Evolutionary conservation across 208 protist species (phyloP).

Genomic region (Leptomonas pyrrhocoris): DNA sequence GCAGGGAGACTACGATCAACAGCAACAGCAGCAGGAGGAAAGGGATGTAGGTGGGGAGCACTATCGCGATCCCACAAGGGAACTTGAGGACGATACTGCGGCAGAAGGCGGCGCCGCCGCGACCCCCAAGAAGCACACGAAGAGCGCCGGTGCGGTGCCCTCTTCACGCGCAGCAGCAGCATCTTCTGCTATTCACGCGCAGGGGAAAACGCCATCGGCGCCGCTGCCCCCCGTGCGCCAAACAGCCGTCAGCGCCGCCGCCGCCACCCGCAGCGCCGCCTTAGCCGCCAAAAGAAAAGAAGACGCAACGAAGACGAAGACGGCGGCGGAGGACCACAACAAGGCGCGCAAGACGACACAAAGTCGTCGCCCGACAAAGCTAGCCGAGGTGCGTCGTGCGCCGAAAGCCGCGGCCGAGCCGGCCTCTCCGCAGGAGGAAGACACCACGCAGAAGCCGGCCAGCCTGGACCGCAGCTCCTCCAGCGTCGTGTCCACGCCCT

Average conservation of each 20-base stretch:
- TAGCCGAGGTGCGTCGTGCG: background rate
- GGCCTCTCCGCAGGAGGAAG: slow-evolving; percentile 28
- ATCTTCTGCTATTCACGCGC: background rate
- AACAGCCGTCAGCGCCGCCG: slow-evolving; percentile 11
- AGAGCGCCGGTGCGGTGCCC: background rate
- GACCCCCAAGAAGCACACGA: background rate
- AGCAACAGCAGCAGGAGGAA: background rate
- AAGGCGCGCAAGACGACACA: background rate
- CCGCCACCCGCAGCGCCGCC: slow-evolving; percentile 5
- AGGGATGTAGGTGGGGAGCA: background rate
- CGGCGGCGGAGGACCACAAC: background rate
- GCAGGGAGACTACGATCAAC: background rate
- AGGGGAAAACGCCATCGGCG: background rate
- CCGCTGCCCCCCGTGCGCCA: slow-evolving; percentile 13
- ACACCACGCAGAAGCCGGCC: slow-evolving; percentile 31
- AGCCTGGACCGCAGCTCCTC: slow-evolving; percentile 14
- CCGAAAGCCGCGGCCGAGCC: background rate
- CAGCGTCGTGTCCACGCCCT: slow-evolving; percentile 22
- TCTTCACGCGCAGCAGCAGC: slow-evolving; percentile 4
- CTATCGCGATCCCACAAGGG: no score
- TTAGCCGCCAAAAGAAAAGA: slow-evolving; percentile 11
- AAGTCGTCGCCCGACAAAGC: slow-evolving; percentile 8
- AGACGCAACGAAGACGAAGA: background rate
- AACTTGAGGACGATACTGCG: background rate
- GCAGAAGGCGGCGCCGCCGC: background rate